Percentiles rank a stretch among this genome's conserved stretches.
phyloP scores from a whole-genome alignment of 1,139 yeast genomes.

The Taiozyma sp. region DNA sequence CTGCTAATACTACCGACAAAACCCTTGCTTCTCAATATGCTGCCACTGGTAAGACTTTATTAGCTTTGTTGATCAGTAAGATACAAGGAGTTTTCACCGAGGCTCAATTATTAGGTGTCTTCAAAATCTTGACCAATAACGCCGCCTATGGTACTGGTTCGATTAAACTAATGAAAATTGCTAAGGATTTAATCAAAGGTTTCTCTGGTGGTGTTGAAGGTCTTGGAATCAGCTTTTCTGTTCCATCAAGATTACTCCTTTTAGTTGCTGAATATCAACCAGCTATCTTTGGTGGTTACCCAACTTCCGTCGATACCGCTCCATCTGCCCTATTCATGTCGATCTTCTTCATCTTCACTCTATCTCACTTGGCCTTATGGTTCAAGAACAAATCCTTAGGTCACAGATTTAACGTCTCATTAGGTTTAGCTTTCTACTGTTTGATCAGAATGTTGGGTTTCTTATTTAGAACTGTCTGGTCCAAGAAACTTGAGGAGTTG shows the following conservation, averaged over 20 bases:
- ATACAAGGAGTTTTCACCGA: constrained; percentile 17
- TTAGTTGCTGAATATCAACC: constrained; percentile 27
- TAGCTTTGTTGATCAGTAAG: constrained; percentile 13
- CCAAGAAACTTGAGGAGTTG: constrained; percentile 40
- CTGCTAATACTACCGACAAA: constrained; percentile 7
- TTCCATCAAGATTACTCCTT: constrained; percentile 15
- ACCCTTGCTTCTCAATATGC: constrained; percentile 2
- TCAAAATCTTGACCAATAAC: constrained; percentile 16
- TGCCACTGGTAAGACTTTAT: constrained; percentile 12
- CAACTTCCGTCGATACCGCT: constrained; percentile 45
- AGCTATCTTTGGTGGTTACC: constrained; percentile 60
- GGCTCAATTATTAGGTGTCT: constrained; percentile 20
- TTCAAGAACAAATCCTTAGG: constrained; percentile 47
- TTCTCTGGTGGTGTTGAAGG: constrained; percentile 14
- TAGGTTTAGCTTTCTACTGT: constrained; percentile 52
- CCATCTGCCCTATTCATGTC: constrained; percentile 59
- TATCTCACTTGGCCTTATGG: constrained; percentile 46
- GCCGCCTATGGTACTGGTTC: constrained; percentile 25
- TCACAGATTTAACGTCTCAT: constrained; percentile 55
- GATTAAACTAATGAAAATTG: constrained; percentile 16
- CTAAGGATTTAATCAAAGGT: constrained; percentile 14
- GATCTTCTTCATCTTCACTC: constrained; percentile 42
- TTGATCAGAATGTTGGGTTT: constrained; percentile 54
- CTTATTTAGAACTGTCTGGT: constrained; percentile 57
- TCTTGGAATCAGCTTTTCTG: not conserved